Conservation (phyloP, 2,329 filamentous ascomycete genomes). For the Hypoxylon sp. region DNA sequence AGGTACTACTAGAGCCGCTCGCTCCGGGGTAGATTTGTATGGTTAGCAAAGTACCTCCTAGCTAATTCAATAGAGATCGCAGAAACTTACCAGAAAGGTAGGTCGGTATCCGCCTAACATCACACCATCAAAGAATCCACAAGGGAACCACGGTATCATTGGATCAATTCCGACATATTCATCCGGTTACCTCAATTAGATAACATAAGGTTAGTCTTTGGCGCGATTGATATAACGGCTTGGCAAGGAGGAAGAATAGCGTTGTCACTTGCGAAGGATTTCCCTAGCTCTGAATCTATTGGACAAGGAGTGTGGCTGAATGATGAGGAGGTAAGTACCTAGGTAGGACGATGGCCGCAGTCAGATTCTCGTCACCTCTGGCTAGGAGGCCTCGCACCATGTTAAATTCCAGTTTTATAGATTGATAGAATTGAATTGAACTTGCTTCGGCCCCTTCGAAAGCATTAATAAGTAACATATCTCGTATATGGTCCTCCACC, state of each 20-base stretch:
- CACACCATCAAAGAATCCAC: background rate
- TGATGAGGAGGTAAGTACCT: conserved; percentile 18
- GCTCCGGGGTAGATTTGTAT: no score
- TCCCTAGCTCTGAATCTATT: conserved; percentile 19
- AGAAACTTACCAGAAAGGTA: background rate
- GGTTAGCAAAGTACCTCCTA: background rate
- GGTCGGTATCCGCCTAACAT: background rate
- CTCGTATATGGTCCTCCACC: background rate
- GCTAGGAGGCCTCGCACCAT: conserved; percentile 22
- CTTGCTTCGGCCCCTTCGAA: background rate
- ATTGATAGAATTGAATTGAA: background rate
- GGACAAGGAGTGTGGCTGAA: conserved; percentile 33
- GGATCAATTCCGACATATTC: background rate
- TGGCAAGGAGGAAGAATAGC: conserved; percentile 14
- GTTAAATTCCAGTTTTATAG: background rate
- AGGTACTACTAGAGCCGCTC: no score
- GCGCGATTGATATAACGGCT: conserved; percentile 5
- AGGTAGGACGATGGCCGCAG: conserved; percentile 14
- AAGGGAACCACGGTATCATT: conserved; percentile 2
- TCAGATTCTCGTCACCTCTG: conserved; percentile 2
- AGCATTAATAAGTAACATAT: background rate
- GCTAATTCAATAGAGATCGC: background rate
- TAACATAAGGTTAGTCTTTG: background rate
- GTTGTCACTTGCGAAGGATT: conserved; percentile 28
- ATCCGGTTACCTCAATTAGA: conserved; percentile 4